These are phyloP conservation scores for Lichtheimia corymbifera DNA, from an alignment of 371 early-diverging fungal species.

Conservation along the genomic window DNA sequence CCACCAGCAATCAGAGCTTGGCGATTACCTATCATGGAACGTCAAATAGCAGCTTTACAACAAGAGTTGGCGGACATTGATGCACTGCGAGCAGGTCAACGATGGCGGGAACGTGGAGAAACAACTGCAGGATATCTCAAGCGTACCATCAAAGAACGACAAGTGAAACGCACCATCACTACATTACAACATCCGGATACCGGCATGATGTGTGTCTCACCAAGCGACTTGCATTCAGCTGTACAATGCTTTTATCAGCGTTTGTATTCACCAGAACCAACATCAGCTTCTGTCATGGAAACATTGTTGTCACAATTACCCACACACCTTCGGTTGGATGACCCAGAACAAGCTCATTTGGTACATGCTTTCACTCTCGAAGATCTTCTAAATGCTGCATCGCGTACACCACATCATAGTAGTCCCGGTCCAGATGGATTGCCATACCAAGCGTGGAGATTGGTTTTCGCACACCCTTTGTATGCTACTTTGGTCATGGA, in stretches of 20 bases:
- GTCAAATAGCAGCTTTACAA: too few species aligned
- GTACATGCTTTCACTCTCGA: neutral
- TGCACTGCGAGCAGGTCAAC: too few species aligned
- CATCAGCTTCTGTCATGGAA: neutral
- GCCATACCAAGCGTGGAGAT: neutral
- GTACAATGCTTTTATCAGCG: slow-evolving; percentile 4
- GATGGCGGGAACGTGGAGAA: too few species aligned
- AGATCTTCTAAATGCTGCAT: slow-evolving; percentile 1
- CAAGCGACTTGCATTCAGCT: neutral
- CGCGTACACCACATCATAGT: neutral
- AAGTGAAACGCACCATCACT: too few species aligned
- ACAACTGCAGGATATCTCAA: too few species aligned
- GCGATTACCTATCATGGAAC: too few species aligned
- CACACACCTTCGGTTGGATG: neutral
- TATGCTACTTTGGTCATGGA: neutral
- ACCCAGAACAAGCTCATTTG: neutral
- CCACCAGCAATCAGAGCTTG: too few species aligned
- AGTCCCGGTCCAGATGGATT: slow-evolving; percentile 13
- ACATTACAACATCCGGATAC: too few species aligned
- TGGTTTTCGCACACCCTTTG: slow-evolving; percentile 9
- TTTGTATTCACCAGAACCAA: slow-evolving; percentile 6
- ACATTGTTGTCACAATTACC: neutral
- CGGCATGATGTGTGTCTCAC: neutral
- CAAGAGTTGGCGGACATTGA: too few species aligned
- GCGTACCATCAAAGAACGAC: too few species aligned